Base-by-base conservation (phyloP, 352 stramenopile species). In the Globisporangium acanthophoron region DNA sequence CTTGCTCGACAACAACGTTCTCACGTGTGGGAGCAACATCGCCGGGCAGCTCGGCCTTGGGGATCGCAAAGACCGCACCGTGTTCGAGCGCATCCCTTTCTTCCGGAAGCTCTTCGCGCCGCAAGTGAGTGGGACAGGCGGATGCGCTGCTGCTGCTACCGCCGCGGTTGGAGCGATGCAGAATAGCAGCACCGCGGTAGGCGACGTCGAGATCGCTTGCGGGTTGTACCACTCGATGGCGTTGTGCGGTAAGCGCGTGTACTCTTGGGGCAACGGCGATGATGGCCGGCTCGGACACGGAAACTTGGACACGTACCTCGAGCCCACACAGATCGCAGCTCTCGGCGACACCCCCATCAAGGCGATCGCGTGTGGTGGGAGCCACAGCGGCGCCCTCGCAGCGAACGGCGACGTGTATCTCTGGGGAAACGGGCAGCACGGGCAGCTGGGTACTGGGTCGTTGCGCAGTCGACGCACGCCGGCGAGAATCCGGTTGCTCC, bases 221-320 rank as follows among this genome's bases (percentile, higher is more conserved):
- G 78, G 78, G 3, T 53, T 73, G 6, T 91, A 89, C 63, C 80
- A 91, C 40, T 79, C 76, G 3, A 46, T 91, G 24, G 78, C 76
- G 3, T 58, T 83, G 3, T 78, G 62, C 21, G 62, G 47, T 6
- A 66, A 66, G 24, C 67, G 56, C 1, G 67, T 91, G 15, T 85
- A 80, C 52, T 74, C 78, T 0, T 90, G 78, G 80, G 80, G 80
- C 0, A 80, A 80, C 58, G 73, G 77, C 6, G 78, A 85, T n/a
- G 74, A 88, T 56, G 80, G 80, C 9, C 74, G 80, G 8, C 74
- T 90, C 21, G 80, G 80, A 5, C 72, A 84, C 18, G 69, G 72
- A 7, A 65, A 69, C 37, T 21, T 75, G n/a, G 78, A 88, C 20
- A 75, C 62, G 16, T 65, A 62, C 15, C 58, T 76, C 8, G 66